Percentiles rank a stretch among this genome's conserved stretches.
phyloP scores from a whole-genome alignment of 306 rosid species.

The Malus domestica region DNA sequence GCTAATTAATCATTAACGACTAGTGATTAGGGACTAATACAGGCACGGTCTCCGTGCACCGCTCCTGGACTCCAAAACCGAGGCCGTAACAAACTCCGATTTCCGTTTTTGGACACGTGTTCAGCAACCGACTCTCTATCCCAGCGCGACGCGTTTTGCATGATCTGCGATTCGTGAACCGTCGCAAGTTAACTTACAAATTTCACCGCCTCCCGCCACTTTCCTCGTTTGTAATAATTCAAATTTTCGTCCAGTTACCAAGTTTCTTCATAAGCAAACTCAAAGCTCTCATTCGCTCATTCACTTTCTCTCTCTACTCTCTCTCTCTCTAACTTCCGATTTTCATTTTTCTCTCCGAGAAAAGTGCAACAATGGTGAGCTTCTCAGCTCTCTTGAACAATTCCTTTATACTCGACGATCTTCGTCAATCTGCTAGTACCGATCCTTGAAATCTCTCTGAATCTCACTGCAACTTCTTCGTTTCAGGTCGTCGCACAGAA shows the following conservation, averaged over 20 bases:
- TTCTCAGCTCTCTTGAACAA: neutral
- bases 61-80: neutral
- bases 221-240: conserved; percentile 10
- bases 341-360: neutral
- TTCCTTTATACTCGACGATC: conserved; percentile 9
- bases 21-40: neutral
- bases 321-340: neutral
- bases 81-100: neutral
- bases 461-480: conserved; percentile 1
- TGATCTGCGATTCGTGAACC: neutral
- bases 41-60: neutral
- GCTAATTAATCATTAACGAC: neutral
- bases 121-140: neutral
- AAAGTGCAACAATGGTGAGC: conserved; percentile 45
- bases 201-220: conserved; percentile 34
- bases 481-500: conserved; percentile 83
- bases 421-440: conserved; percentile 5
- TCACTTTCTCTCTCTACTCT: neutral
- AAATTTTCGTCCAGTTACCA: conserved; percentile 9
- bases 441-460: neutral
- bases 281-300: conserved; percentile 7
- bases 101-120: neutral
- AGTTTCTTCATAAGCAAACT: neutral
- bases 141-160: neutral
- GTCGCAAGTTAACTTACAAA: conserved; percentile 11